These are phyloP conservation scores for Venturia carpophila DNA, from an alignment of 2,329 filamentous ascomycete genomes.

Conservation along the genomic window DNA sequence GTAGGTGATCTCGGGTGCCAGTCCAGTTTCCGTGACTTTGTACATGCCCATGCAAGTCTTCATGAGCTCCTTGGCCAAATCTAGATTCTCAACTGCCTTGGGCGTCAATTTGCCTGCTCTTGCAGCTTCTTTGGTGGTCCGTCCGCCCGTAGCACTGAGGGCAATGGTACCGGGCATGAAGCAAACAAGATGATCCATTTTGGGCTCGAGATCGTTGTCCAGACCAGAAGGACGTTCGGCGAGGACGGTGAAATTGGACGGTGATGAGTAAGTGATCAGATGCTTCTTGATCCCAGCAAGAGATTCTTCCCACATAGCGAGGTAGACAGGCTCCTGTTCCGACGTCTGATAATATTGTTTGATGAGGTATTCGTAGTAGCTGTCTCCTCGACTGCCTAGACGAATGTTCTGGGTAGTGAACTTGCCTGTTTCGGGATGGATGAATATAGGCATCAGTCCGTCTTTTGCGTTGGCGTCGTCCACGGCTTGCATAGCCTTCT, in stretches of 20 bases:
- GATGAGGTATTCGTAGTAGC: conserved; percentile 97
- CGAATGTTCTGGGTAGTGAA: conserved; percentile 84
- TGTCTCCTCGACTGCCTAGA: conserved; percentile 87
- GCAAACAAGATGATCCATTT: conserved; percentile 98
- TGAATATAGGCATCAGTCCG: conserved; percentile 85
- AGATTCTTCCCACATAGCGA: conserved; percentile 87
- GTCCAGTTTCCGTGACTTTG: conserved; percentile 75
- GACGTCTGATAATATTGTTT: conserved; percentile 97
- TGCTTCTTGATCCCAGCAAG: conserved; percentile 82
- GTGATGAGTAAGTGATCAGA: conserved; percentile 78
- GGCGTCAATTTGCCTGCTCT: conserved; percentile 63
- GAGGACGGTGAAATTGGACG: conserved; percentile 76
- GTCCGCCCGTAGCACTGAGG: conserved; percentile 72
- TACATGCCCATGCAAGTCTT: conserved; percentile 99
- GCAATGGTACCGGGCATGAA: conserved; percentile 97
- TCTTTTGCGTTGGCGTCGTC: conserved; percentile 73
- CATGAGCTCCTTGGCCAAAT: conserved; percentile 80
- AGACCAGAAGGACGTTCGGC: conserved; percentile 77
- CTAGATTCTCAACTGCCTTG: conserved; percentile 78
- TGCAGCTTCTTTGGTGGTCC: conserved; percentile 66
- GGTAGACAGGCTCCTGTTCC: conserved; percentile 74
- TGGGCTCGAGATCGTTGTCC: conserved; percentile 58
- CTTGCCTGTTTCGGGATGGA: conserved; percentile 67
- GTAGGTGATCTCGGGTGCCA: conserved; percentile 92
- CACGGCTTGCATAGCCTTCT: conserved; percentile 85